phyloP scores from a whole-genome alignment of 2,329 filamentous ascomycete genomes.

The Curvularia sp. region DNA sequence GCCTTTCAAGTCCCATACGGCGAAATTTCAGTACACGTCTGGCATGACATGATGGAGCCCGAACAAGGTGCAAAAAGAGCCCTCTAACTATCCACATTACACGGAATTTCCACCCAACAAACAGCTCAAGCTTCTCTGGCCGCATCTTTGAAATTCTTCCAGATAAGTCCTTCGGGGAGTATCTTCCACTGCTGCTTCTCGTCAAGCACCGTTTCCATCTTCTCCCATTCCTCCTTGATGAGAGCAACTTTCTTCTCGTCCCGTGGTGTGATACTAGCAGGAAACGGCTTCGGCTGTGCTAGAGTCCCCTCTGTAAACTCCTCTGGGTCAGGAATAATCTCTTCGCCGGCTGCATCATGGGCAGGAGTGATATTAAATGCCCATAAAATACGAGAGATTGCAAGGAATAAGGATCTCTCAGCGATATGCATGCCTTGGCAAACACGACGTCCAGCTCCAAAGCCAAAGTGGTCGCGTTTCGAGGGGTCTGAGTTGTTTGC shows the following conservation, averaged over 20 bases:
- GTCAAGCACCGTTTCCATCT: constrained; percentile 27
- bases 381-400: constrained; percentile 47
- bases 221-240: constrained; percentile 28
- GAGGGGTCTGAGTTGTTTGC: constrained; percentile 39
- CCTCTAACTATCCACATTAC: no score
- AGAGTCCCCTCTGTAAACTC: constrained; percentile 31
- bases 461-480: constrained; percentile 49
- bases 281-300: constrained; percentile 28
- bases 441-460: constrained; percentile 49
- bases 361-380: constrained; percentile 35
- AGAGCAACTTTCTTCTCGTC: constrained; percentile 10
- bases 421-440: constrained; percentile 52
- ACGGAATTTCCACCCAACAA: no score
- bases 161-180: constrained; percentile 29
- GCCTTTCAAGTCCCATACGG: neutral
- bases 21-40: no score
- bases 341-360: constrained; percentile 4
- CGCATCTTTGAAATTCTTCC: constrained; percentile 15
- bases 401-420: constrained; percentile 42
- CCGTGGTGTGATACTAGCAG: constrained; percentile 27
- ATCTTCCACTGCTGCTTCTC: constrained; percentile 30
- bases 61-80: neutral
- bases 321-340: constrained; percentile 21
- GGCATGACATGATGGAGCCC: neutral
- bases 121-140: neutral